Conservation (phyloP, 192 early-diverging fungal genomes). For the Coemansia aciculifera region DNA sequence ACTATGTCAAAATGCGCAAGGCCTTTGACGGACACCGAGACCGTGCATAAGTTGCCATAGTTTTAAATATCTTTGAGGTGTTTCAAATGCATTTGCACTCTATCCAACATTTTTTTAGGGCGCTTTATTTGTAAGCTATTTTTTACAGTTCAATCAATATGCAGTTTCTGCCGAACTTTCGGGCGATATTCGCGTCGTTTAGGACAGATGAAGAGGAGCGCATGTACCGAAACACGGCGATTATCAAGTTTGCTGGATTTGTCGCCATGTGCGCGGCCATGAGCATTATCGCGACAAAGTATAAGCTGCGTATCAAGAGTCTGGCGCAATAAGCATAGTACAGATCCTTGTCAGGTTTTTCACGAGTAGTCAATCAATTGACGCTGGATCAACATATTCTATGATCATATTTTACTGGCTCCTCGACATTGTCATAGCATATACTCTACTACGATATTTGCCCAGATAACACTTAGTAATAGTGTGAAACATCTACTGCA, state of each 20-base stretch:
- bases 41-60: neutral
- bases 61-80: neutral
- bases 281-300: conserved; percentile 46
- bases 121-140: neutral
- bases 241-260: conserved; percentile 51
- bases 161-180: conserved; percentile 56
- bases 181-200: conserved; percentile 57
- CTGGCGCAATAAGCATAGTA: neutral
- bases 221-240: conserved; percentile 42
- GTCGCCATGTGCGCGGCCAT: conserved; percentile 52
- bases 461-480: no score
- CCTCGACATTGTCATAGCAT: no score
- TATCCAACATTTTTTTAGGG: neutral
- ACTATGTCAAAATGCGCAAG: conserved; percentile 43
- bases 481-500: no score
- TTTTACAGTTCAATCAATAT: neutral
- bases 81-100: neutral
- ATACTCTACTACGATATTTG: no score
- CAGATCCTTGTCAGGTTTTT: no score
- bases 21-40: conserved; percentile 20
- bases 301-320: conserved; percentile 21
- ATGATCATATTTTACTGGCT: no score
- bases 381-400: no score
- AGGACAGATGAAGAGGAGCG: conserved; percentile 55
- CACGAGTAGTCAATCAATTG: no score